Conservation (phyloP, 345 rosid genomes). For the Hibiscus tridactylites region DNA sequence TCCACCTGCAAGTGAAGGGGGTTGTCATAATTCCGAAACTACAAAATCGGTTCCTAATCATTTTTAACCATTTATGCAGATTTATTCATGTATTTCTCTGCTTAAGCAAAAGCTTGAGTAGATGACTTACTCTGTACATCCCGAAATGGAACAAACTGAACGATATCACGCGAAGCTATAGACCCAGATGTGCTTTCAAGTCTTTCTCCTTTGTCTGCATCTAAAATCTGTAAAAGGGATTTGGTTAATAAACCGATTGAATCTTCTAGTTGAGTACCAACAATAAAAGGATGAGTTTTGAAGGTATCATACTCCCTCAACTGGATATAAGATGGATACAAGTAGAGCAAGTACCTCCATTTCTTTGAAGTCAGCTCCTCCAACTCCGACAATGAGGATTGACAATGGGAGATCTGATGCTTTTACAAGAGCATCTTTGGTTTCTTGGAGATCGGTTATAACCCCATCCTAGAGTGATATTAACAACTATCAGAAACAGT, state of each 20-base stretch:
- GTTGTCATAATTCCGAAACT: background rate
- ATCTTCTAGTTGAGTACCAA: background rate
- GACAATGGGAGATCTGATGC: slow-evolving; percentile 91
- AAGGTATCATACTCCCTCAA: background rate
- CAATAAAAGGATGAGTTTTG: background rate
- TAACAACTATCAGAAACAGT: background rate
- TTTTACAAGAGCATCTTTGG: slow-evolving; percentile 81
- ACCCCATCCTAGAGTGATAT: slow-evolving; percentile 68
- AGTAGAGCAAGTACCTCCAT: slow-evolving; percentile 60
- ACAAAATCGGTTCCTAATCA: background rate
- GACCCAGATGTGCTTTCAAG: slow-evolving; percentile 77
- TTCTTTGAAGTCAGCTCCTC: slow-evolving; percentile 98
- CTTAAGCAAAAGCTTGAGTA: background rate
- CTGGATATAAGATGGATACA: background rate
- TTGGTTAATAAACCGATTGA: background rate
- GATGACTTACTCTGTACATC: slow-evolving; percentile 64
- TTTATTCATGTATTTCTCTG: too few species aligned
- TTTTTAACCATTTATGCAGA: too few species aligned
- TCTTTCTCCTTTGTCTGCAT: slow-evolving; percentile 82
- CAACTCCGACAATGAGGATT: slow-evolving; percentile 89
- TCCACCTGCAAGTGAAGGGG: slow-evolving; percentile 47
- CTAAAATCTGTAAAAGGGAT: slow-evolving; percentile 46
- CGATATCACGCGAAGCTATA: slow-evolving; percentile 85
- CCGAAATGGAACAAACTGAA: slow-evolving; percentile 80
- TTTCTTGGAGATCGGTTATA: slow-evolving; percentile 93